These are phyloP conservation scores for Aspergillus melleus DNA, from an alignment of 2,329 filamentous ascomycete genomes.

Conservation along the genomic window DNA sequence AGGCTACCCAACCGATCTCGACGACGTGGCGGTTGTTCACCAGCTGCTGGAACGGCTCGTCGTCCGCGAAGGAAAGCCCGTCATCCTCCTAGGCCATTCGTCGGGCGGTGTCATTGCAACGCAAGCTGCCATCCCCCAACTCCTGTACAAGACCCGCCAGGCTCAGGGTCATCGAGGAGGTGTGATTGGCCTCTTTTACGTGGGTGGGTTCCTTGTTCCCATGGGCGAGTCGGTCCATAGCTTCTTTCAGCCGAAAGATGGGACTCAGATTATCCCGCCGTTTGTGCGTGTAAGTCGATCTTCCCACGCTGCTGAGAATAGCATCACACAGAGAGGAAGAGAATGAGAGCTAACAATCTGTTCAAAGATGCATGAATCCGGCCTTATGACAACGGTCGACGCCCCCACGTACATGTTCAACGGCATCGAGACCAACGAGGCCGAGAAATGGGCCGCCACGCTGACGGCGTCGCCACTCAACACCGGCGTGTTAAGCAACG, in stretches of 20 bases:
- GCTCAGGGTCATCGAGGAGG: conserved; percentile 19
- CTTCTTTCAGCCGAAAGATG: conserved; percentile 33
- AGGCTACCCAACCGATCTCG: conserved; percentile 4
- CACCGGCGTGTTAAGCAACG: conserved; percentile 29
- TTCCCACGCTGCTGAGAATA: fast-evolving
- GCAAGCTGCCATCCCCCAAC: conserved; percentile 28
- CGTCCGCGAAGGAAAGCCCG: conserved; percentile 21
- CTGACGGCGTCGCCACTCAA: conserved; percentile 29
- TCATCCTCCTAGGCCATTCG: conserved; percentile 34
- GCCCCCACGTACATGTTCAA: conserved; percentile 30
- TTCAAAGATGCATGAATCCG: no score
- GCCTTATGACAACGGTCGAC: conserved; percentile 3
- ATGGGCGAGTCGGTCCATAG: conserved; percentile 30
- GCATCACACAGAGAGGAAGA: no score
- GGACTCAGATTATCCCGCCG: conserved; percentile 18
- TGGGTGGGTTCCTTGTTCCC: conserved; percentile 32
- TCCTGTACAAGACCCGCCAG: conserved; percentile 24
- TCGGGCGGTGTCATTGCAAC: conserved; percentile 37
- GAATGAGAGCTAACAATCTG: no score
- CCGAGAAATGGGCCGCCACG: conserved; percentile 23
- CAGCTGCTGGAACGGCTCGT: not conserved
- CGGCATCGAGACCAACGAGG: conserved; percentile 22
- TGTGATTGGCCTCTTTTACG: conserved; percentile 31
- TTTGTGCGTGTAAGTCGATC: conserved; percentile 24
- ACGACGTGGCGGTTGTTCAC: not conserved